A percentile compares a stretch with the other conserved stretches of the same genome.
These are phyloP conservation scores for Flaveria robusta DNA, from an alignment of 129 eudicot species.

Conservation along the genomic window DNA sequence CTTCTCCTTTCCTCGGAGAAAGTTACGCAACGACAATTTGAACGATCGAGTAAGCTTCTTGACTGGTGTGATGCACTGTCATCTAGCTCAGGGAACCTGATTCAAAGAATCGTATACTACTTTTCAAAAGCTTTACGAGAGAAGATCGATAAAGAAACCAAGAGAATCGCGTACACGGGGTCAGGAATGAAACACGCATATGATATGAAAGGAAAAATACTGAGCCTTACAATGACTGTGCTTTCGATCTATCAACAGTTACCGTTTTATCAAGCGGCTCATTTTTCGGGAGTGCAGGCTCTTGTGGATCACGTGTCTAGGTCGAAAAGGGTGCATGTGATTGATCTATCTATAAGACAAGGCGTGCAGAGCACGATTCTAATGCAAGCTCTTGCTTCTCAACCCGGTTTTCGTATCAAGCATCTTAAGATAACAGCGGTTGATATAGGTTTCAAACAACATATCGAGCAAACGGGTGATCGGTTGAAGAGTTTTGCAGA, in stretches of 20 bases:
- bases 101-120: conserved; percentile 51
- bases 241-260: conserved; percentile 33
- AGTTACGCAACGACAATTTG: conserved; percentile 35
- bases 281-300: conserved; percentile 38
- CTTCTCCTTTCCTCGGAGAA: conserved; percentile 52
- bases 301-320: conserved; percentile 29
- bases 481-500: conserved; percentile 37
- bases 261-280: conserved; percentile 44
- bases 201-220: conserved; percentile 21
- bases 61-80: conserved; percentile 33
- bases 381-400: conserved; percentile 49
- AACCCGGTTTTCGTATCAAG: conserved; percentile 22
- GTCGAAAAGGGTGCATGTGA: conserved; percentile 38
- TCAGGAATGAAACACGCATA: conserved; percentile 13
- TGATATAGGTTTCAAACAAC: conserved; percentile 19
- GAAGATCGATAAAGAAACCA: conserved; percentile 49
- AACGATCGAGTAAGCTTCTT: conserved; percentile 48
- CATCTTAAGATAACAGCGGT: conserved; percentile 45
- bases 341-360: conserved; percentile 36
- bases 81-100: conserved; percentile 29
- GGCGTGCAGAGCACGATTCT: conserved; percentile 37
- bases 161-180: conserved; percentile 14
- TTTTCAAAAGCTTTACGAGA: conserved; percentile 53
- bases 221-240: conserved; percentile 7
- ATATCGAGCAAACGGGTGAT: conserved; percentile 32